phyloP scores from a whole-genome alignment of 768 basidiomycete species.

The Galerina marginata region DNA sequence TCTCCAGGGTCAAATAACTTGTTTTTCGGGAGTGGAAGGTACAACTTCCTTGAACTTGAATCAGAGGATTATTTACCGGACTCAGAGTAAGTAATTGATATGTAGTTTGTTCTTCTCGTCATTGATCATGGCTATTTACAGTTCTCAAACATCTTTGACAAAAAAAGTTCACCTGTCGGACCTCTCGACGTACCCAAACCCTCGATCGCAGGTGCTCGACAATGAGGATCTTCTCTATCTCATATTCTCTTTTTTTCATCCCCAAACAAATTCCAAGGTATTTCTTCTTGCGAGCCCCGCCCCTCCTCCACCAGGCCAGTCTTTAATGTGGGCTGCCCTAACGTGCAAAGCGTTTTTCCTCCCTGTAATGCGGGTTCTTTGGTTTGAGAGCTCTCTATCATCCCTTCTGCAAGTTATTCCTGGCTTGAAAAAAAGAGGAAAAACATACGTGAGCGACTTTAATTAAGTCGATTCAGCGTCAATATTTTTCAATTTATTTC shows the following conservation, averaged over 20 bases:
- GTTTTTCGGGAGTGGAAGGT: too few relatives aligned
- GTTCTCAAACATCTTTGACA: too few relatives aligned
- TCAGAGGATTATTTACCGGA: too few relatives aligned
- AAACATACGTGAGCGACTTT: not conserved
- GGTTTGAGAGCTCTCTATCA: slow-evolving; percentile 3
- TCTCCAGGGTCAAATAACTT: too few relatives aligned
- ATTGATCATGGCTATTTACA: too few relatives aligned
- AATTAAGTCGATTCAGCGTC: not conserved
- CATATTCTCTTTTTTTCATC: not conserved
- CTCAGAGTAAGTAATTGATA: too few relatives aligned
- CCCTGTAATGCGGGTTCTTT: slow-evolving; percentile 1
- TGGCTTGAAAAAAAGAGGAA: not conserved
- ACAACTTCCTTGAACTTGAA: too few relatives aligned
- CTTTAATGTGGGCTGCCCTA: slow-evolving; percentile 1
- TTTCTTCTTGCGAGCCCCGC: not conserved
- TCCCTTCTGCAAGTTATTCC: not conserved
- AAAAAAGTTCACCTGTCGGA: not conserved
- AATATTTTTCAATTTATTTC: not conserved
- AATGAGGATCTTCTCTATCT: slow-evolving; percentile 4
- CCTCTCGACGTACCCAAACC: not conserved
- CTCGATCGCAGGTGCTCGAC: not conserved
- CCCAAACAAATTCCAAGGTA: not conserved
- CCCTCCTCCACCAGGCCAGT: not conserved
- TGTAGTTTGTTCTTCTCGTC: not conserved
- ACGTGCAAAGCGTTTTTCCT: slow-evolving; percentile 13